Evolutionary conservation across 106 monocot genomes (phyloP), one percentile per base, ranked within the genome.

Genomic region (Allium fistulosum): DNA sequence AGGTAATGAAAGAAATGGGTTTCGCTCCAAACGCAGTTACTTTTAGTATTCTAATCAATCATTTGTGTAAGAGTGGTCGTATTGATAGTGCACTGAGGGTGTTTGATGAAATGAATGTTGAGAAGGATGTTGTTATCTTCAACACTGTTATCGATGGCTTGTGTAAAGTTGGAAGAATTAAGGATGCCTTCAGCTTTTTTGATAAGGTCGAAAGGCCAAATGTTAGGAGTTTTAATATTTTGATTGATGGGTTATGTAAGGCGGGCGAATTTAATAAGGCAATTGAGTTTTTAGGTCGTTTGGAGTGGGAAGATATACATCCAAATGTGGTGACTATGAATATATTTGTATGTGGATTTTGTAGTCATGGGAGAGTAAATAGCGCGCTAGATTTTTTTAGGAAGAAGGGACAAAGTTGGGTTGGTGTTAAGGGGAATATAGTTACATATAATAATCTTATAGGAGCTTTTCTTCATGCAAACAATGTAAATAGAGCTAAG

Each of bases 201-300:
- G 48, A 74, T 7, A 15, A 47, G 71, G 7, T 55, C 4, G 0
- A 10, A 69, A 10, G 46, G 8, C 86, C 91, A 0, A 80, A 82
- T 58, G 72, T 78, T 0, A 69, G 80, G 52, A 96, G 91, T 0
- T 96, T 82, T 50, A 92, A 88, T 48, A 45, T 61, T 57, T 70
- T 96, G 26, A 82, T 91, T 52, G 84, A 88, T 74, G 88, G 86
- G 17, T 78, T 85, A 18, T 96, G 85, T 69, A 88, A 78, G 63
- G 52, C 53, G 11, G 91, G 86, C 6, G 71, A 86, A 46, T 60
- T 92, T 26, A 78, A 68, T 10, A 56, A 13, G 46, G 80, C 82
- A 5, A 10, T 69, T 17, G 78, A 80, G 51, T 46, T 92, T 12
- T n/a, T 84, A 46, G 61, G 9, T 47, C 67, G 59, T 59, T 90